Conservation (phyloP, 352 stramenopile genomes). For the Globisporangium uncinulatum region DNA sequence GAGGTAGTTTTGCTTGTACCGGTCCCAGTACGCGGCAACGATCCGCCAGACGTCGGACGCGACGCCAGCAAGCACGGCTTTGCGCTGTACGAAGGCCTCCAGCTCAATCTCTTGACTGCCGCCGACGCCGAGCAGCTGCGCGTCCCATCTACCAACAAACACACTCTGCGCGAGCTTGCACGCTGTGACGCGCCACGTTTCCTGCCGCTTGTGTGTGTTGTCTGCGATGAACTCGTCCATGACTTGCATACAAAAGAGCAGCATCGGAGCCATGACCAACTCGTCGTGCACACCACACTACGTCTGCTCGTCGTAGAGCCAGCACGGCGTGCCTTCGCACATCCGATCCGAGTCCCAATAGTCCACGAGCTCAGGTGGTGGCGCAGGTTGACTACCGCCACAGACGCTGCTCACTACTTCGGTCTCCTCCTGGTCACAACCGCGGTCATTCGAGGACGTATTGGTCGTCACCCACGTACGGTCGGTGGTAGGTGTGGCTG, state of each 20-base stretch:
- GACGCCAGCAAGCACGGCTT: slow-evolving; percentile 34
- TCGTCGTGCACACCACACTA: slow-evolving; percentile 39
- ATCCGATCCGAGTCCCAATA: slow-evolving; percentile 67
- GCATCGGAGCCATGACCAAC: slow-evolving; percentile 39
- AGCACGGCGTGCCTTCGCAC: slow-evolving; percentile 62
- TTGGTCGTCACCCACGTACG: not conserved
- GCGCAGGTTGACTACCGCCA: slow-evolving; percentile 3
- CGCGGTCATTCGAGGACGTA: not conserved
- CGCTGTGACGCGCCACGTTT: slow-evolving; percentile 34
- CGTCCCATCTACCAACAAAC: slow-evolving; percentile 51
- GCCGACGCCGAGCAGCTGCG: slow-evolving; percentile 17
- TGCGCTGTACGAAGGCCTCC: slow-evolving; percentile 29
- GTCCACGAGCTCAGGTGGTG: slow-evolving; percentile 36
- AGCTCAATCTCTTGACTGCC: slow-evolving; percentile 20
- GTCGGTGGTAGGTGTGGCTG: not conserved
- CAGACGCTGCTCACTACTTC: slow-evolving; percentile 28
- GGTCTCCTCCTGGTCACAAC: not conserved
- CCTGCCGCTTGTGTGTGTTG: slow-evolving; percentile 21
- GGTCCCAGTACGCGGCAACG: slow-evolving; percentile 50
- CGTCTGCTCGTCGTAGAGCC: slow-evolving; percentile 27
- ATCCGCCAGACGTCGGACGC: slow-evolving; percentile 49
- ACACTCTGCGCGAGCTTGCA: slow-evolving; percentile 52
- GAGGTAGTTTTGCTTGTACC: slow-evolving; percentile 57
- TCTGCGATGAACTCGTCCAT: slow-evolving; percentile 67
- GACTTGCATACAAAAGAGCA: slow-evolving; percentile 70